These are phyloP conservation scores for Gentiana macrophylla DNA, from an alignment of 257 asterid species.

Conservation along the genomic window DNA sequence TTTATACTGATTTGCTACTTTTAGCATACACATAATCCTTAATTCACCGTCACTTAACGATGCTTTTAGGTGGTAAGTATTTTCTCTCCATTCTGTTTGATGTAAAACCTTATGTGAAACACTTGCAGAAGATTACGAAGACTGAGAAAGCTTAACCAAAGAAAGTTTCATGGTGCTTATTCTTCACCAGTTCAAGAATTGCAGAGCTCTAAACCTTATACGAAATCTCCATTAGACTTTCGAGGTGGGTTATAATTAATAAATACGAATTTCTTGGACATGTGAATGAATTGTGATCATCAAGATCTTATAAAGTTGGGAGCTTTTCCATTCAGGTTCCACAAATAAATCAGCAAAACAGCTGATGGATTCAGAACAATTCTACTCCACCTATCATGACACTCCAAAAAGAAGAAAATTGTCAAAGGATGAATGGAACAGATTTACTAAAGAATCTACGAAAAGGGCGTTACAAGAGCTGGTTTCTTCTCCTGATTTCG, in stretches of 20 bases:
- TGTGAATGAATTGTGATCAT: no score
- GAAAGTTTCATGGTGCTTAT: slow-evolving; percentile 19
- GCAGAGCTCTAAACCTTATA: slow-evolving; percentile 19
- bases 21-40: background rate
- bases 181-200: slow-evolving; percentile 25
- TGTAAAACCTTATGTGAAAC: slow-evolving; percentile 6
- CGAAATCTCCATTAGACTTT: slow-evolving; percentile 10
- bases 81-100: background rate
- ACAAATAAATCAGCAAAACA: slow-evolving; percentile 24
- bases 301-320: no score
- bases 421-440: slow-evolving; percentile 67
- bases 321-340: slow-evolving; percentile 2
- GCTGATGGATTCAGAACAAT: slow-evolving; percentile 32
- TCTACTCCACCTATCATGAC: slow-evolving; percentile 70
- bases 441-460: slow-evolving; percentile 62
- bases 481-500: slow-evolving; percentile 75
- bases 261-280: no score
- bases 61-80: no score
- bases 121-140: slow-evolving; percentile 41
- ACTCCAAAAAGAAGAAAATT: slow-evolving; percentile 53
- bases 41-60: no score
- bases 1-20: no score
- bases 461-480: slow-evolving; percentile 64
- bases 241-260: background rate
- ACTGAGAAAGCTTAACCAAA: slow-evolving; percentile 19